These are phyloP conservation scores for Calonectria pseudoturangicola DNA, from an alignment of 2,329 filamentous ascomycete genomes.

Conservation along the genomic window DNA sequence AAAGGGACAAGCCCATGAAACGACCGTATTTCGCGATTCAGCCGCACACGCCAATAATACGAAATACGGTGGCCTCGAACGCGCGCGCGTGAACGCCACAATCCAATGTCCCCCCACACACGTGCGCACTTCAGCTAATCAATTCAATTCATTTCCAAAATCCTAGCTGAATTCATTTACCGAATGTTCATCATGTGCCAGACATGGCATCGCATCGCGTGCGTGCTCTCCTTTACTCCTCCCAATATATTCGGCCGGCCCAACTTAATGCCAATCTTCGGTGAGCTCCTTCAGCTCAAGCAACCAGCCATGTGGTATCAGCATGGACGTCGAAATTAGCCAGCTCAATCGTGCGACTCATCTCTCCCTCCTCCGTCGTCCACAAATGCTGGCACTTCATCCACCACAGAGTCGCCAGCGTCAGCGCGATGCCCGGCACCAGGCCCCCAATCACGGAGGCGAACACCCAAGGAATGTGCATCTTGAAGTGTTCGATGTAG, in stretches of 20 bases:
- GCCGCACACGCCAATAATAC: slow-evolving; percentile 26
- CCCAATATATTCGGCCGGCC: neutral
- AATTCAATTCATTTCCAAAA: neutral
- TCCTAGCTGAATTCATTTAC: neutral
- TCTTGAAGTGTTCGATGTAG: slow-evolving; percentile 31
- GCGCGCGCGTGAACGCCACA: neutral
- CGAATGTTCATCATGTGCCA: neutral
- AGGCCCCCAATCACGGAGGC: slow-evolving; percentile 30
- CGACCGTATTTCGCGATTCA: slow-evolving; percentile 25
- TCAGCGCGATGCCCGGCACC: slow-evolving; percentile 12
- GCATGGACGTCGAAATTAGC: slow-evolving; percentile 28
- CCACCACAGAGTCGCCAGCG: slow-evolving; percentile 27
- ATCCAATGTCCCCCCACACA: slow-evolving; percentile 7
- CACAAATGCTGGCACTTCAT: slow-evolving; percentile 37
- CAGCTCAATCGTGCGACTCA: slow-evolving; percentile 20
- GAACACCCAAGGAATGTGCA: slow-evolving; percentile 26
- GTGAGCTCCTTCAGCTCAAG: neutral
- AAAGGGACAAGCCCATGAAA: neutral
- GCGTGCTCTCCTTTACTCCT: neutral
- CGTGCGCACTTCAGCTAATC: neutral
- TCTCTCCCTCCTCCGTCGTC: slow-evolving; percentile 29
- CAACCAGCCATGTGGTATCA: slow-evolving; percentile 30
- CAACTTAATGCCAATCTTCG: neutral
- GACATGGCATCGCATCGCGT: too few species aligned
- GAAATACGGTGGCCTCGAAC: slow-evolving; percentile 23